Conservation (phyloP, 129 eudicot species). For the Cynara cardunculus region DNA sequence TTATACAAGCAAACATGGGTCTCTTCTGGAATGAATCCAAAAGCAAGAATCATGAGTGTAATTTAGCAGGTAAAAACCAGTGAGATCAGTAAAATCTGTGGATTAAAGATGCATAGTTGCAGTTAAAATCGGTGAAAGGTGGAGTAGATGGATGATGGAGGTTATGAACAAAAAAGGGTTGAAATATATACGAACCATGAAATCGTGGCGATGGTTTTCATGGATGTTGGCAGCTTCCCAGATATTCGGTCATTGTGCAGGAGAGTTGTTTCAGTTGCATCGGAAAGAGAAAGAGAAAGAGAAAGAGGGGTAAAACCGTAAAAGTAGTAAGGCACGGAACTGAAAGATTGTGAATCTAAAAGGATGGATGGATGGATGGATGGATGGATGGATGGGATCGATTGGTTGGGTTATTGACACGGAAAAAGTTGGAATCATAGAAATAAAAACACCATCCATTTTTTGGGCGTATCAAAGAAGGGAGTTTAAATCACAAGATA, state of each 20-base stretch:
- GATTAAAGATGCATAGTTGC: neutral
- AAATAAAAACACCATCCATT: no score
- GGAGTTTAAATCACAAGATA: no score
- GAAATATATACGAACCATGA: constrained; percentile 15
- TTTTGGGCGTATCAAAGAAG: no score
- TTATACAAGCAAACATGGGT: neutral
- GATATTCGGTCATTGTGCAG: neutral
- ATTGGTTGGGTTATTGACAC: no score
- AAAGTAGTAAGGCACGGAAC: no score
- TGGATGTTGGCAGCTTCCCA: constrained; percentile 18
- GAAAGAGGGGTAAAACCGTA: neutral
- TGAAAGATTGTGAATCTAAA: no score
- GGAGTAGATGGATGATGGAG: neutral
- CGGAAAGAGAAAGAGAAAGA: neutral
- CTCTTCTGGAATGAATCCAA: neutral
- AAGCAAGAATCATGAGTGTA: neutral
- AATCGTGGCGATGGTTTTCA: neutral
- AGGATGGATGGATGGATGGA: no score
- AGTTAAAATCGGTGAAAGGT: neutral
- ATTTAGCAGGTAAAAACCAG: neutral
- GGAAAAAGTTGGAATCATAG: no score
- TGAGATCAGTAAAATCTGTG: neutral
- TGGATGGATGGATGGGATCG: no score
- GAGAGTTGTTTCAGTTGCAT: neutral
- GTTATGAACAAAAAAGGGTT: neutral